Conservation (phyloP, 2,329 filamentous ascomycete species). For the Botrytis pseudocinerea region DNA sequence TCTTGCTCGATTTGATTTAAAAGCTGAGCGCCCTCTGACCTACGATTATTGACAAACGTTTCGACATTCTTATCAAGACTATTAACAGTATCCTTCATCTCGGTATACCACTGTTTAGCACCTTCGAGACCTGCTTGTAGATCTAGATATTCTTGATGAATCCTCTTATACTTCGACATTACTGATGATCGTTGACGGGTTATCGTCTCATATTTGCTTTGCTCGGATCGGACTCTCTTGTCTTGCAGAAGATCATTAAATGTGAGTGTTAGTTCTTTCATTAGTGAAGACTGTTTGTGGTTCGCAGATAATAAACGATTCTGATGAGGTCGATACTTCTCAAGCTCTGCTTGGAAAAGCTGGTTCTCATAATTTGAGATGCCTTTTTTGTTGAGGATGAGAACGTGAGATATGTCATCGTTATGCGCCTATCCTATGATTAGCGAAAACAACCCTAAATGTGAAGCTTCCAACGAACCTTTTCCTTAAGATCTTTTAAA, state of each 20-base stretch:
- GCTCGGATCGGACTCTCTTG: conserved; percentile 88
- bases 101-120: conserved; percentile 89
- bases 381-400: conserved; percentile 97
- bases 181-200: conserved; percentile 80
- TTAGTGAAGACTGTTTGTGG: conserved; percentile 89
- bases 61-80: conserved; percentile 95
- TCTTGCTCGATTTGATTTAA: conserved; percentile 69
- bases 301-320: conserved; percentile 88
- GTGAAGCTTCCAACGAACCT: conserved; percentile 59
- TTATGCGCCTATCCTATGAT: conserved; percentile 69
- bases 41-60: conserved; percentile 90
- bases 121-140: conserved; percentile 81
- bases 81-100: conserved; percentile 93
- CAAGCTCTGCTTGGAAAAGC: conserved; percentile 92
- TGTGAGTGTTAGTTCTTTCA: conserved; percentile 88
- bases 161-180: conserved; percentile 82
- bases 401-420: conserved; percentile 95
- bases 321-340: conserved; percentile 94
- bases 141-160: conserved; percentile 91
- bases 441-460: conserved; percentile 17
- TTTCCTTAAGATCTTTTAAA: conserved; percentile 95
- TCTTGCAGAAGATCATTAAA: conserved; percentile 91
- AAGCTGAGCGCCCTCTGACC: conserved; percentile 87
- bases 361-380: conserved; percentile 90
- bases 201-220: conserved; percentile 90